Percentiles rank a stretch among this genome's conserved stretches.
Evolutionary conservation across 257 asterid genomes (phyloP).

Genomic region (Fraxinus americana): DNA sequence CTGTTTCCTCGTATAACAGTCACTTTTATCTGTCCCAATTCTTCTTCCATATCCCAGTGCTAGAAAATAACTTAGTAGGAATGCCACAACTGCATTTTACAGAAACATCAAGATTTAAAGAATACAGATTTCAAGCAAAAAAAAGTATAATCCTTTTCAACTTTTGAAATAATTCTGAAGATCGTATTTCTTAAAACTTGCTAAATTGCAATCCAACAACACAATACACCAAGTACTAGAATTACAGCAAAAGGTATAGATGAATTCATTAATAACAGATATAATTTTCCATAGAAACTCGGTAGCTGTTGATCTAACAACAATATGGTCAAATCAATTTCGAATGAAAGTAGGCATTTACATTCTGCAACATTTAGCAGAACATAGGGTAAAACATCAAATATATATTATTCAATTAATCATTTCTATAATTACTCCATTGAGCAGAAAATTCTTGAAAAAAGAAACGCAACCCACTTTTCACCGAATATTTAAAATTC

Average conservation of each 20-base stretch:
- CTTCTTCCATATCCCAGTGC: constrained; percentile 39
- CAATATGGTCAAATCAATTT: not conserved
- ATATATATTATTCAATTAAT: not conserved
- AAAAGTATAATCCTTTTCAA: not conserved
- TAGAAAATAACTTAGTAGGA: not conserved
- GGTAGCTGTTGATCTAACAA: not conserved
- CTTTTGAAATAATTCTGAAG: not conserved
- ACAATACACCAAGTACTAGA: not conserved
- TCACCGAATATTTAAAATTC: not conserved
- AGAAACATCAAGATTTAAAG: not conserved
- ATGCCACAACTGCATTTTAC: not conserved
- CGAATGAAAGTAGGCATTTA: not conserved
- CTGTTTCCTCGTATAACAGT: constrained; percentile 39
- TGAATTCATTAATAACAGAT: not conserved
- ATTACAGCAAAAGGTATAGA: not conserved
- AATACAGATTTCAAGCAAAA: no score
- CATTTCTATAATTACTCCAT: not conserved
- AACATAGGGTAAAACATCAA: not conserved
- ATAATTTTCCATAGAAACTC: not conserved
- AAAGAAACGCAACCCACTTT: not conserved
- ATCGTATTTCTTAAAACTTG: not conserved
- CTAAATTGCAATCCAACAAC: not conserved
- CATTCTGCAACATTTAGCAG: not conserved
- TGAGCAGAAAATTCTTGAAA: not conserved
- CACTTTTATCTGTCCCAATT: constrained; percentile 43